Conservation (phyloP, 2,329 filamentous ascomycete genomes). For the Niveomyces coronatus region DNA sequence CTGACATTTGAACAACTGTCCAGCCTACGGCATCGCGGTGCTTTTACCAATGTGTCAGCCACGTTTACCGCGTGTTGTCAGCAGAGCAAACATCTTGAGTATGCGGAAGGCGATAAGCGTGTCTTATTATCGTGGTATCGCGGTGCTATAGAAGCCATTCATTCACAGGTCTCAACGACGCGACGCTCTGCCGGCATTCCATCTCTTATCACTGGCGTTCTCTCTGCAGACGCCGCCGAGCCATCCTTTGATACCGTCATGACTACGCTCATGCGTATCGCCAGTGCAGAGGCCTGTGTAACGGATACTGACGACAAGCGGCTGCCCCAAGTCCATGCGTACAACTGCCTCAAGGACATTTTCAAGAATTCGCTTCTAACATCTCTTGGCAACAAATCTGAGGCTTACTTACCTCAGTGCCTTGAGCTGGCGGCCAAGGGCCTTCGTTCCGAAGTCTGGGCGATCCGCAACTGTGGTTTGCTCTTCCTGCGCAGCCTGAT, state of each 20-base stretch:
- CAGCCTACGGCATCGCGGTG: conserved; percentile 77
- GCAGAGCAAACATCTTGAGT: conserved; percentile 40
- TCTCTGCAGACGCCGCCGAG: conserved; percentile 51
- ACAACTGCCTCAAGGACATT: conserved; percentile 88
- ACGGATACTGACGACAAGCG: conserved; percentile 52
- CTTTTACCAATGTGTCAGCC: conserved; percentile 84
- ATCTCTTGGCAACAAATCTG: conserved; percentile 60
- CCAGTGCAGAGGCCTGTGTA: conserved; percentile 40
- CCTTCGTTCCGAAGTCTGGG: conserved; percentile 77
- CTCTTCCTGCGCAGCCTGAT: conserved; percentile 82
- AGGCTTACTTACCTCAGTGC: conserved; percentile 61
- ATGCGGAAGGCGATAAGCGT: conserved; percentile 22
- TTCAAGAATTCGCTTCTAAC: conserved; percentile 75
- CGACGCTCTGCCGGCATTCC: conserved; percentile 87
- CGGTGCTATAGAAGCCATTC: conserved; percentile 59
- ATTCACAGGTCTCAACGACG: conserved; percentile 70
- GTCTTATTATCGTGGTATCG: conserved; percentile 63
- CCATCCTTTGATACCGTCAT: conserved; percentile 59
- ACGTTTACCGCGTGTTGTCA: conserved; percentile 78
- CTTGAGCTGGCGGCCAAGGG: conserved; percentile 72
- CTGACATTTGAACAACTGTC: conserved; percentile 76
- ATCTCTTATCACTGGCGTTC: conserved; percentile 70
- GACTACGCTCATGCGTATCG: conserved; percentile 48
- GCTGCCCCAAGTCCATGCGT: conserved; percentile 83
- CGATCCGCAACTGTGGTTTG: conserved; percentile 85